phyloP scores from a whole-genome alignment of 164 flowering plant species.

The Vitis labrusca region DNA sequence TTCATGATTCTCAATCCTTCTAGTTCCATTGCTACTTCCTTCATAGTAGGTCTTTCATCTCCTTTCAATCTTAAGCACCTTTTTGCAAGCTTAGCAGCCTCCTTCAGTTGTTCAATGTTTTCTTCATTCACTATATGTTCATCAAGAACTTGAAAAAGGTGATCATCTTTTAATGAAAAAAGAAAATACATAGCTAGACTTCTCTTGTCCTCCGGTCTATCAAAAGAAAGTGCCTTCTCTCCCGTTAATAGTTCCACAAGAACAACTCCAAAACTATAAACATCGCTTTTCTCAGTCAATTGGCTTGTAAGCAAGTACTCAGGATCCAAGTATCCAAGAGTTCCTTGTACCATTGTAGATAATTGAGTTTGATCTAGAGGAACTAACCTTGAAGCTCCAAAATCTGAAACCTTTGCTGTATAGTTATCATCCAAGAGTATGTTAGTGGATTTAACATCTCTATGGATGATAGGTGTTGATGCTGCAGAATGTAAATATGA shows the following conservation, averaged over 20 bases:
- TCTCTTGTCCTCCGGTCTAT: slow-evolving; percentile 16
- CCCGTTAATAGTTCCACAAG: slow-evolving; percentile 39
- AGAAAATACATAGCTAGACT: slow-evolving; percentile 30
- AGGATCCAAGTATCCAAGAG: slow-evolving; percentile 44
- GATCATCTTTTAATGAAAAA: slow-evolving; percentile 16
- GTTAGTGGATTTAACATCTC: slow-evolving; percentile 45
- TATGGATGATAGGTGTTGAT: slow-evolving; percentile 38
- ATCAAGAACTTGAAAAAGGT: slow-evolving; percentile 15
- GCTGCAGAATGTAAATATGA: slow-evolving; percentile 50
- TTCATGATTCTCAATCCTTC: slow-evolving; percentile 6
- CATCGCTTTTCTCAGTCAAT: slow-evolving; percentile 45
- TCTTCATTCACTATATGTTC: slow-evolving; percentile 3
- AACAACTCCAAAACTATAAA: slow-evolving; percentile 49
- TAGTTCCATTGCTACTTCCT: slow-evolving; percentile 19
- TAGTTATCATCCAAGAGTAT: slow-evolving; percentile 41
- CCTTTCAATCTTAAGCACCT: slow-evolving; percentile 13
- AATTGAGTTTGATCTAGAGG: slow-evolving; percentile 34
- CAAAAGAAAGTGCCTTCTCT: slow-evolving; percentile 21
- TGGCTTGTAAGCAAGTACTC: slow-evolving; percentile 39
- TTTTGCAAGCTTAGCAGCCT: slow-evolving; percentile 19
- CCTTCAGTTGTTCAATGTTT: slow-evolving; percentile 2
- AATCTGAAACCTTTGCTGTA: slow-evolving; percentile 46
- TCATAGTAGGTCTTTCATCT: slow-evolving; percentile 16
- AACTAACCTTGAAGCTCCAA: slow-evolving; percentile 44
- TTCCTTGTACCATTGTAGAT: slow-evolving; percentile 42